Percentiles rank a stretch among this genome's conserved stretches.
phyloP scores from a whole-genome alignment of 2,329 filamentous ascomycete species.

The Thielaviopsis euricoi region DNA sequence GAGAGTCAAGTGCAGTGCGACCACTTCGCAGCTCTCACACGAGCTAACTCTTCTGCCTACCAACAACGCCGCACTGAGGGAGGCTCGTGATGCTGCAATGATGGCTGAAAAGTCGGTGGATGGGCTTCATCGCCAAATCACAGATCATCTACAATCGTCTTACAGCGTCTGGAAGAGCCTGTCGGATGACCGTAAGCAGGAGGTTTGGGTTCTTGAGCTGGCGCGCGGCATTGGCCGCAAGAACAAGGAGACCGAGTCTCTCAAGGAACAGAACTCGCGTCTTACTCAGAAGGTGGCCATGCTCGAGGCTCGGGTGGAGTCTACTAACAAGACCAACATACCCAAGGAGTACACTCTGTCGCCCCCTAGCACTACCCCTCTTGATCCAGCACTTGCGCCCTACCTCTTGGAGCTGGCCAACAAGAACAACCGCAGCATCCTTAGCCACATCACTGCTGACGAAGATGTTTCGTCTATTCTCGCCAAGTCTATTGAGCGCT shows the following conservation, averaged over 20 bases:
- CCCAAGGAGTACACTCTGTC: slow-evolving; percentile 35
- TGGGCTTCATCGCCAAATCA: slow-evolving; percentile 50
- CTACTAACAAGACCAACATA: slow-evolving; percentile 19
- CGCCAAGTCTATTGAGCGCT: slow-evolving; percentile 39
- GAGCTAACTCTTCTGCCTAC: slow-evolving; percentile 31
- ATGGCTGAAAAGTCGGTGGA: slow-evolving; percentile 36
- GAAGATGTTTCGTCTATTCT: slow-evolving; percentile 37
- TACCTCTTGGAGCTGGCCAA: slow-evolving; percentile 30
- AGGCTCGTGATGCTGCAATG: slow-evolving; percentile 30
- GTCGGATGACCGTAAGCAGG: slow-evolving; percentile 34
- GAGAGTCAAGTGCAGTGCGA: slow-evolving; percentile 35
- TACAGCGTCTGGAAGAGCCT: slow-evolving; percentile 62
- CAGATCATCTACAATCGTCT: slow-evolving; percentile 59
- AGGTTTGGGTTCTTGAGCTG: slow-evolving; percentile 45
- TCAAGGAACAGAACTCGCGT: slow-evolving; percentile 32
- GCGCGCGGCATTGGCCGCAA: slow-evolving; percentile 42
- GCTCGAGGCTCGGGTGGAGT: slow-evolving; percentile 39
- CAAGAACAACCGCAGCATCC: slow-evolving; percentile 15
- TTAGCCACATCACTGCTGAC: slow-evolving; percentile 21
- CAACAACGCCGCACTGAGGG: slow-evolving; percentile 21
- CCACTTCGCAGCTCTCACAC: slow-evolving; percentile 32
- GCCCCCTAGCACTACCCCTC: slow-evolving; percentile 33
- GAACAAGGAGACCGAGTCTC: slow-evolving; percentile 35
- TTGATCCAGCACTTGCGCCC: slow-evolving; percentile 32
- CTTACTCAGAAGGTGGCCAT: slow-evolving; percentile 40